phyloP scores from a whole-genome alignment of 2,329 filamentous ascomycete genomes.

The Thielaviopsis populi region DNA sequence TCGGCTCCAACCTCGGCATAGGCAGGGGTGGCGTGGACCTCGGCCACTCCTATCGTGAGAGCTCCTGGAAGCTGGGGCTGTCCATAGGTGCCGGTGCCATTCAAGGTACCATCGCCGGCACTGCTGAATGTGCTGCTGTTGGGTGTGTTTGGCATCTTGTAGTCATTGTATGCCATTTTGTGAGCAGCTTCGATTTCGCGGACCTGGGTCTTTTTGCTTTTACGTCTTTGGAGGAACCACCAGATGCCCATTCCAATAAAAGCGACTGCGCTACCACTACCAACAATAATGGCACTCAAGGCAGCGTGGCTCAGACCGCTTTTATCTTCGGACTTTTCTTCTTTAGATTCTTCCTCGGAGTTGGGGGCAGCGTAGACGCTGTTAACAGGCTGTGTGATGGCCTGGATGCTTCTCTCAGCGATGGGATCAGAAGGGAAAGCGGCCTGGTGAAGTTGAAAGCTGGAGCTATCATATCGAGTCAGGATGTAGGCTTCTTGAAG shows the following conservation, averaged over 20 bases:
- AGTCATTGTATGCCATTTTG: constrained; percentile 18
- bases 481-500: constrained; percentile 53
- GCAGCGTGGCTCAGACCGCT: constrained; percentile 26
- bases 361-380: constrained; percentile 33
- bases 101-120: constrained; percentile 25
- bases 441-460: constrained; percentile 42
- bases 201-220: constrained; percentile 20
- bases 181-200: background rate
- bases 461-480: constrained; percentile 38
- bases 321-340: background rate
- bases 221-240: constrained; percentile 25
- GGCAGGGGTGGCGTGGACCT: constrained; percentile 6
- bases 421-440: constrained; percentile 33
- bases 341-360: constrained; percentile 19
- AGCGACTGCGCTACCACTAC: constrained; percentile 27
- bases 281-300: constrained; percentile 32
- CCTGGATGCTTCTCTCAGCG: constrained; percentile 28
- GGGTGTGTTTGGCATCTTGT: constrained; percentile 16
- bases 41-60: constrained; percentile 17
- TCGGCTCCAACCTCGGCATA: constrained; percentile 29
- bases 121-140: constrained; percentile 26
- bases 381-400: constrained; percentile 25
- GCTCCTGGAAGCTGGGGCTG: background rate
- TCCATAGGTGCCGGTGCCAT: constrained; percentile 15
- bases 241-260: constrained; percentile 23